Base-by-base conservation (phyloP, 2,329 filamentous ascomycete species). In the Fusarium chuoi region DNA sequence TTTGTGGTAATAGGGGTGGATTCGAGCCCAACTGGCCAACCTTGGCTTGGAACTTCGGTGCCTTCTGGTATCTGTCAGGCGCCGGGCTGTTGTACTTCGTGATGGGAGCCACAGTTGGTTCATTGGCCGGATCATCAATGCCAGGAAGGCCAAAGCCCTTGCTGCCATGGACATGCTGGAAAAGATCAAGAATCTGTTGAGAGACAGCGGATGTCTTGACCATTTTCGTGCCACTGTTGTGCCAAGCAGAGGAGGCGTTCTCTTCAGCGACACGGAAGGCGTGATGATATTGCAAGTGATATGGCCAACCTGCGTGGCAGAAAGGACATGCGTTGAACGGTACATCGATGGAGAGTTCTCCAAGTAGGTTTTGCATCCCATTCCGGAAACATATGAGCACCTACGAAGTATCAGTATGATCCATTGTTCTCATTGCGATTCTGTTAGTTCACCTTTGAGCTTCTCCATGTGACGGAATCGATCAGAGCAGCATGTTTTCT, bases 401-500 rank as follows among this genome's bases (percentile, higher is more conserved):
- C 74, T 77, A 46, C 11, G 7, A 20, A 4, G 17, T 9, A 51
- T 74, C 30, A 74, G 60, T 24, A 56, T 39, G 6, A 15, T 39
- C 30, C 12, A 30, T 30, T 28, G 24, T 22, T 36, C 20, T 22
- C 15, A 11, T 20, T 30, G 6, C 9, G 22, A 28, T 44, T 10
- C 12, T 5, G 14, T 17, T 30, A 30, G 17, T 75, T 44, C 74
- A 89, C 89, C 80, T 92, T 93, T 3, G 90, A 91, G 77, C 92
- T 91, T 55, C 84, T 82, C 75, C 89, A 92, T 58, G 91, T 87
- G 17, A 93, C 78, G 39, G 86, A 87, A 67, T 94, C 91, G 48
- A 93, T 84, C 30, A 93, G 82, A 3, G 89, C 90, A 11, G 92
- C 84, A 75, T 90, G 92, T 78, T 88, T 89, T 1, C 89, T 88